phyloP scores from a whole-genome alignment of 1,284 basidiomycete genomes.

The Wallemia hederae region DNA sequence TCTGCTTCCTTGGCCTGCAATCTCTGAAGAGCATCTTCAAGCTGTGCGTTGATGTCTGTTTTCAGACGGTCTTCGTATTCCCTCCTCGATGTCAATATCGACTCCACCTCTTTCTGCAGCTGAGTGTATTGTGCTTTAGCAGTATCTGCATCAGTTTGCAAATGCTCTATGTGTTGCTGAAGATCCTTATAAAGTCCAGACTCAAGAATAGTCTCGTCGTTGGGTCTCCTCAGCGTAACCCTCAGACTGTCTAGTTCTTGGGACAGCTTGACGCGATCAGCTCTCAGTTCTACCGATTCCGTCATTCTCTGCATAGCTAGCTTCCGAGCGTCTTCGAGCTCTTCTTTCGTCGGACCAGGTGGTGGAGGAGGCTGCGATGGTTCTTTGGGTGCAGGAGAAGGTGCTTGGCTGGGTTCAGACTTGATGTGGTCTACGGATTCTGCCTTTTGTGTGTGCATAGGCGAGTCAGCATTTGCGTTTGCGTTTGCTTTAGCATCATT shows the following conservation, averaged over 20 bases:
- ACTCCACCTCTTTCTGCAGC: neutral
- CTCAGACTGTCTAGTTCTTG: neutral
- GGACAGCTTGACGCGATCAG: neutral
- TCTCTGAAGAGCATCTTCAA: slow-evolving; percentile 7
- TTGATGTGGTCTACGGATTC: neutral
- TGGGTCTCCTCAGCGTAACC: neutral
- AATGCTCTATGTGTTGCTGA: neutral
- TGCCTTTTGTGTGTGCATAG: neutral
- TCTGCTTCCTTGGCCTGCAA: slow-evolving; percentile 32
- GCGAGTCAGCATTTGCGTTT: neutral
- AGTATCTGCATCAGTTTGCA: neutral
- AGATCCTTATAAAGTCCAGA: neutral
- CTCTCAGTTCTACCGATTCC: neutral
- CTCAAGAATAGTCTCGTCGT: neutral
- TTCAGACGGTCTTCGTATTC: neutral
- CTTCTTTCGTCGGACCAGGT: neutral
- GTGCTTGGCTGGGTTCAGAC: neutral
- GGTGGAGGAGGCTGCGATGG: neutral
- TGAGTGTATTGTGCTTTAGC: neutral
- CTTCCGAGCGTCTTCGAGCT: neutral
- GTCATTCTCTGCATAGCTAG: neutral
- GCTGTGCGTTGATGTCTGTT: neutral
- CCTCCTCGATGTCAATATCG: neutral
- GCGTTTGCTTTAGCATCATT: too few relatives aligned
- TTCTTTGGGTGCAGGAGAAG: neutral